Conservation (phyloP, 805 yeast species). For the Trichomonascus vanleenenianus region DNA sequence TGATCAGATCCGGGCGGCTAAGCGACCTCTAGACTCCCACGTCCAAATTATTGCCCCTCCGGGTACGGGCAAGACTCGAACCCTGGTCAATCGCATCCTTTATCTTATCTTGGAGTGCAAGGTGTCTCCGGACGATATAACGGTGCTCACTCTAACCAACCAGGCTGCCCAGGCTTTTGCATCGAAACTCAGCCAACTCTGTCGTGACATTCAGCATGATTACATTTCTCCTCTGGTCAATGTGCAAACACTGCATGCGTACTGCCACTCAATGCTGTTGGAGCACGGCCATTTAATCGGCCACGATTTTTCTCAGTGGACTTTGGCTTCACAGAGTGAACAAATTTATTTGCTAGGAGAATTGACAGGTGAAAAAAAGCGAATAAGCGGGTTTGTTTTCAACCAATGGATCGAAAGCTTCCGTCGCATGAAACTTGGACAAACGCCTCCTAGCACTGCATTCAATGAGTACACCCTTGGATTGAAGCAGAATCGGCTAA, state of each 20-base stretch:
- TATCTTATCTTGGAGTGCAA: constrained; percentile 42
- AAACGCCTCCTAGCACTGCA: too few relatives aligned
- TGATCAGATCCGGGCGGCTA: constrained; percentile 14
- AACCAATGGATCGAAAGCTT: too few relatives aligned
- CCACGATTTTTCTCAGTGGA: too few relatives aligned
- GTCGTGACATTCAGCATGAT: too few relatives aligned
- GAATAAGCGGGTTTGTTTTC: too few relatives aligned
- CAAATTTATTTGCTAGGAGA: constrained; percentile 29
- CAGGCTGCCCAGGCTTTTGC: constrained; percentile 84
- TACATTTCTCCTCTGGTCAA: constrained; percentile 29
- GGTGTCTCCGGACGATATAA: constrained; percentile 52
- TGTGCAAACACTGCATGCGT: constrained; percentile 86
- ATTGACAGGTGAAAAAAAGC: constrained; percentile 7
- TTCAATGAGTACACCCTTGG: too few relatives aligned
- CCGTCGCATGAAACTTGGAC: too few relatives aligned
- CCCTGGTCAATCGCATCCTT: constrained; percentile 71
- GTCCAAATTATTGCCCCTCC: constrained; percentile 57
- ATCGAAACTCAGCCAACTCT: constrained; percentile 39
- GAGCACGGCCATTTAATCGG: too few relatives aligned
- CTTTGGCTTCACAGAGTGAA: too few relatives aligned
- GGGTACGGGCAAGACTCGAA: constrained; percentile 75
- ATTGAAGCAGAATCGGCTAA: too few relatives aligned
- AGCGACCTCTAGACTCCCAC: constrained; percentile 6
- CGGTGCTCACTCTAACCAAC: constrained; percentile 89
- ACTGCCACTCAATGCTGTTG: constrained; percentile 47